phyloP scores from a whole-genome alignment of 495 filamentous ascomycete genomes.

The Filosporella fistucella region DNA sequence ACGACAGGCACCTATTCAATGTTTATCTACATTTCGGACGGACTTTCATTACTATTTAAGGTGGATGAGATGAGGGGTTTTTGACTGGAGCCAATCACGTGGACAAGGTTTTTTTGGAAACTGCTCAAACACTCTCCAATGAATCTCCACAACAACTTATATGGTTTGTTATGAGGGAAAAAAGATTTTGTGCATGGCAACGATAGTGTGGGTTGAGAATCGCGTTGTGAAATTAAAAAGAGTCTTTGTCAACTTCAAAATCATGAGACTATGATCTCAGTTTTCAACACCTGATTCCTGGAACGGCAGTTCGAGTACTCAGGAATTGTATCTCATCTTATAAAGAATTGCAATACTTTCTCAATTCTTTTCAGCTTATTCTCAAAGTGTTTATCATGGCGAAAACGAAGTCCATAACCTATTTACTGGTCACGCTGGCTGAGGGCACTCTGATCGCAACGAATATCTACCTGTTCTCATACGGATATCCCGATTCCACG shows the following conservation, averaged over 20 bases:
- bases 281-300: neutral
- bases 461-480: neutral
- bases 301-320: neutral
- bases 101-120: neutral
- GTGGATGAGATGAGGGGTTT: neutral
- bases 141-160: neutral
- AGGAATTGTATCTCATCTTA: neutral
- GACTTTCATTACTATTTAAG: too few relatives aligned
- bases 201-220: neutral
- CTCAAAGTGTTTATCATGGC: too few relatives aligned
- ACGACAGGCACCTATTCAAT: too few relatives aligned
- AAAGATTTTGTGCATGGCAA: too few relatives aligned
- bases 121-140: slow-evolving; percentile 3
- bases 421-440: neutral
- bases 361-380: too few relatives aligned
- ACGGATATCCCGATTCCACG: slow-evolving; percentile 17
- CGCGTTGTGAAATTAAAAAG: neutral
- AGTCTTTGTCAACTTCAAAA: neutral
- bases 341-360: too few relatives aligned
- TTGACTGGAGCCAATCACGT: neutral
- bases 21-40: too few relatives aligned
- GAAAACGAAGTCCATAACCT: too few relatives aligned
- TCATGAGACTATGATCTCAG: neutral
- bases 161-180: neutral
- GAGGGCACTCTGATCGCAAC: neutral